A percentile compares a stretch with the other conserved stretches of the same genome.
phyloP scores from a whole-genome alignment of 129 eudicot genomes.

The Flaveria ramosissima region DNA sequence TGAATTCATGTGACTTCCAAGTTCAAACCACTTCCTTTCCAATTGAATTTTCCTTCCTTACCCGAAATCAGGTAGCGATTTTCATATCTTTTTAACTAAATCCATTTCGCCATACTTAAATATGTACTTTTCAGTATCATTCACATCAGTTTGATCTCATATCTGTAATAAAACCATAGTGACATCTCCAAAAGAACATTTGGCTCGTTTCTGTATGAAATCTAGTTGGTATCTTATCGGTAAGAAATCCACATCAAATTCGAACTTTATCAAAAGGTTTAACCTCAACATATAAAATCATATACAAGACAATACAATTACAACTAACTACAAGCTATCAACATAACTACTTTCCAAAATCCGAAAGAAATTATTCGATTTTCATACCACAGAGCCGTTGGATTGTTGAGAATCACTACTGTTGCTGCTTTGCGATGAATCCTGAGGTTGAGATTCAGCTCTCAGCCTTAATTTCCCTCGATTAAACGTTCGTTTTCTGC shows the following conservation, averaged over 20 bases:
- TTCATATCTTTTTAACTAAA: neutral
- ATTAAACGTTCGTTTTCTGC: slow-evolving; percentile 32
- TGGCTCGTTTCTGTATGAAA: neutral
- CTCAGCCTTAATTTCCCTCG: slow-evolving; percentile 44
- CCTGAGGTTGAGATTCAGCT: slow-evolving; percentile 52
- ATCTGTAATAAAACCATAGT: slow-evolving; percentile 9
- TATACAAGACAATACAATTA: neutral
- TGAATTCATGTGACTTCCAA: slow-evolving; percentile 9
- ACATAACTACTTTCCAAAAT: neutral
- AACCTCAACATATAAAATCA: neutral
- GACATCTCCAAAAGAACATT: neutral
- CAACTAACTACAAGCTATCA: slow-evolving; percentile 7
- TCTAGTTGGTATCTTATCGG: too few relatives aligned
- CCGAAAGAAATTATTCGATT: neutral
- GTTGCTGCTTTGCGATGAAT: slow-evolving; percentile 30
- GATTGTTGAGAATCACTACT: slow-evolving; percentile 57
- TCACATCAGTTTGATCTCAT: slow-evolving; percentile 16
- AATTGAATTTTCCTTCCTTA: slow-evolving; percentile 1
- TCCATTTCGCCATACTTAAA: slow-evolving; percentile 6
- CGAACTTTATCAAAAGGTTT: neutral
- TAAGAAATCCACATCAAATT: neutral
- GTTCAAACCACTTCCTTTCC: slow-evolving; percentile 16
- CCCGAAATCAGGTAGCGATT: slow-evolving; percentile 2
- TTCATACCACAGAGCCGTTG: slow-evolving; percentile 74
- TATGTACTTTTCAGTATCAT: slow-evolving; percentile 1